Base-by-base conservation (phyloP, 2,329 filamentous ascomycete species). In the Exophiala sp. region DNA sequence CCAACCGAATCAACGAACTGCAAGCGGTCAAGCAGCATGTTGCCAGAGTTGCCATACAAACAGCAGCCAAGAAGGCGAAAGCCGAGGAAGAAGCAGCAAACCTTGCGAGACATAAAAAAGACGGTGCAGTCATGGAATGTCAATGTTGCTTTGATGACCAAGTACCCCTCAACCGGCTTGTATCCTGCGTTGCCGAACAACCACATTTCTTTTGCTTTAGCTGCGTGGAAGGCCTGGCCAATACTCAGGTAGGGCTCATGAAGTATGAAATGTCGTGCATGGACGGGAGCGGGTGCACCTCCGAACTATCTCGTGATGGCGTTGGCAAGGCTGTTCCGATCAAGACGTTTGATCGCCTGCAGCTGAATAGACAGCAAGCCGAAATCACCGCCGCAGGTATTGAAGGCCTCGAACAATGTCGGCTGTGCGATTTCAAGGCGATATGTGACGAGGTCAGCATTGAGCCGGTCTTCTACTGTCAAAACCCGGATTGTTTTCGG, bases 361-460 rank as follows among this genome's bases (percentile, higher is more conserved):
- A 85, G 48, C 75, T 79, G 18, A 76, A 90, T 44, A 84, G 90
- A 63, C 82, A 86, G 64, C 79, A 85, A 60, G 76, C 82, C 14
- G 77, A 80, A 19, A 72, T 95, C 32, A 77, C 79, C n/a, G 72
- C 79, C 53, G 86, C 87, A 1, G 79, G 76, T 0, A 76, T 94
- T 29, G 81, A 88, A 34, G 80, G 83, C 53, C 76, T 95, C 1
- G 85, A 79, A 24, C 80, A 78, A 24, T 95, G 88, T 58, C 87
- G 88, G 0, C 93, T 89, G 62, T 95, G 88, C 65, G 81, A 86
- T 18, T 94, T 80, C 69, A 87, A 86, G 35, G 85, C 82, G 27
- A 84, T 88, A 52, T 86, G 81, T 56, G 80, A 79, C 0, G 78
- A 85, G 0, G 68, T 85, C 1, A 79, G 85, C 14, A 68, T 79